Percentiles rank a stretch among this genome's conserved stretches.
These are phyloP conservation scores for Colletotrichum horii DNA, from an alignment of 2,329 filamentous ascomycete genomes.

Conservation along the genomic window DNA sequence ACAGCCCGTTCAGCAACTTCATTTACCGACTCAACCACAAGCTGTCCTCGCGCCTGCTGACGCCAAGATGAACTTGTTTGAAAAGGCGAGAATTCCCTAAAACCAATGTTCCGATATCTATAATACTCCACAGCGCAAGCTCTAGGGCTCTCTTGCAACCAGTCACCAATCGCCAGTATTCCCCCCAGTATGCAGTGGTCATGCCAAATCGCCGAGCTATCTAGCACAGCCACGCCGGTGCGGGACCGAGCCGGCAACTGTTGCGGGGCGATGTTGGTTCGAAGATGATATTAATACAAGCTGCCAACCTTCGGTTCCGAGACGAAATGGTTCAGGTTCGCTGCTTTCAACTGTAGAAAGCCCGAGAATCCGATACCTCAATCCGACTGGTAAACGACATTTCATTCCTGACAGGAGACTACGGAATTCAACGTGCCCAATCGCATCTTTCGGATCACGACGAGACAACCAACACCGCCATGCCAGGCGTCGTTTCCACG, in stretches of 20 bases:
- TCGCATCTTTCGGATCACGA: neutral
- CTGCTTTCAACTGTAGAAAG: rapidly evolving
- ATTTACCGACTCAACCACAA: neutral
- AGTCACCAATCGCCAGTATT: neutral
- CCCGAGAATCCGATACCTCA: rapidly evolving
- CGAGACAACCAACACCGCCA: neutral
- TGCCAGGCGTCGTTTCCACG: neutral
- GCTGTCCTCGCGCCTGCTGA: neutral
- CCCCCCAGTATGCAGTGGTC: neutral
- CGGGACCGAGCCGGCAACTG: neutral
- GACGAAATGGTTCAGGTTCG: rapidly evolving
- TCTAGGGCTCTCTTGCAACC: neutral
- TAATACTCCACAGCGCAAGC: neutral
- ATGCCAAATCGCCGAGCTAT: neutral
- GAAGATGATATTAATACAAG: neutral
- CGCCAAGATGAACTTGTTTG: neutral
- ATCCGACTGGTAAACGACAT: neutral
- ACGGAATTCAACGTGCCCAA: neutral
- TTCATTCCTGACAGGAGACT: neutral
- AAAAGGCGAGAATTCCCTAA: neutral
- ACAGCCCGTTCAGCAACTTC: neutral
- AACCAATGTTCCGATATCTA: neutral
- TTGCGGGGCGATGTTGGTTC: neutral
- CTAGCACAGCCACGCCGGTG: constrained; percentile 6
- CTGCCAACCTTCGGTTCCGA: neutral